These are phyloP conservation scores for Ophiostoma triangulosporum DNA, from an alignment of 2,329 filamentous ascomycete species.

Conservation along the genomic window DNA sequence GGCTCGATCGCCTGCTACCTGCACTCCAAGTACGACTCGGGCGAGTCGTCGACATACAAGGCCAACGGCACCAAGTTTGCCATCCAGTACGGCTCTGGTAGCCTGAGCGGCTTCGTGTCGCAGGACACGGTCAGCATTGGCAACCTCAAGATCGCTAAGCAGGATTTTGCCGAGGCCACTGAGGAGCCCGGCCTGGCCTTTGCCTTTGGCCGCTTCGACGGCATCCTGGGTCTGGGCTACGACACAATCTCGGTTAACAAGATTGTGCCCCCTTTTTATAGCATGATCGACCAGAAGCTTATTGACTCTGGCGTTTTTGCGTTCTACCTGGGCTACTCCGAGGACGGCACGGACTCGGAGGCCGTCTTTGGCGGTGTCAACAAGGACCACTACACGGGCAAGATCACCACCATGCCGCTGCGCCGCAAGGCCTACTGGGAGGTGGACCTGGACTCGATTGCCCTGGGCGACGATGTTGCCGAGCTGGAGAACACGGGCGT, in stretches of 20 bases:
- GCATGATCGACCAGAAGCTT: slow-evolving; percentile 79
- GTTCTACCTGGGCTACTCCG: slow-evolving; percentile 80
- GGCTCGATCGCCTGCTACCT: slow-evolving; percentile 96
- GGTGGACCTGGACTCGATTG: slow-evolving; percentile 86
- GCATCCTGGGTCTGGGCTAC: slow-evolving; percentile 87
- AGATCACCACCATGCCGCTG: slow-evolving; percentile 85
- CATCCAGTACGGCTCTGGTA: slow-evolving; percentile 91
- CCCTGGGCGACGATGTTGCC: slow-evolving; percentile 72
- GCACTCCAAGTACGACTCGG: slow-evolving; percentile 92
- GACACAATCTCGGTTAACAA: slow-evolving; percentile 95
- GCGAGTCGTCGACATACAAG: slow-evolving; percentile 78
- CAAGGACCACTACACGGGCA: slow-evolving; percentile 64
- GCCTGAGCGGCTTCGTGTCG: slow-evolving; percentile 85
- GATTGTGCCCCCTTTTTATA: slow-evolving; percentile 92
- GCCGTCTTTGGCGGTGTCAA: slow-evolving; percentile 84
- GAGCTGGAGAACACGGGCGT: slow-evolving; percentile 90
- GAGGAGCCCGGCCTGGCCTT: slow-evolving; percentile 93
- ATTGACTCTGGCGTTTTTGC: slow-evolving; percentile 88
- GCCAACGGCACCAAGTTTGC: slow-evolving; percentile 85
- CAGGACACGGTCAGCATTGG: slow-evolving; percentile 78
- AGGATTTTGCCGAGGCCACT: slow-evolving; percentile 94
- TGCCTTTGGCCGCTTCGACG: slow-evolving; percentile 93
- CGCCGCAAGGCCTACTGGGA: slow-evolving; percentile 99
- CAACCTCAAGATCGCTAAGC: slow-evolving; percentile 73
- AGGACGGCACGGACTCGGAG: slow-evolving; percentile 63